Base-by-base conservation (phyloP, 2,329 filamentous ascomycete genomes). In the Malbranchea zuffiana region DNA sequence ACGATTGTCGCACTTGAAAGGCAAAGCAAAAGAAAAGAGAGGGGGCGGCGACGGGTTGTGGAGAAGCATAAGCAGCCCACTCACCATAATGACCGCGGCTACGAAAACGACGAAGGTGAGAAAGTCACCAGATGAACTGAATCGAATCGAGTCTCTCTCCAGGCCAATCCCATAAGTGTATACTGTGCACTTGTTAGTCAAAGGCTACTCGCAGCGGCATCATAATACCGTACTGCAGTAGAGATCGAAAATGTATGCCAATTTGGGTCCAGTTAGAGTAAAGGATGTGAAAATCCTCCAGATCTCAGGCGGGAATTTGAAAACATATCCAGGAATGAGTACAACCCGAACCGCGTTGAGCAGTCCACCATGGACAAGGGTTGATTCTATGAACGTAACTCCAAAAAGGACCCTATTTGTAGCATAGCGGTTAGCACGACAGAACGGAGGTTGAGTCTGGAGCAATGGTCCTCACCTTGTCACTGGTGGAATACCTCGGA, bases 61-160 rank as follows among this genome's bases (percentile, higher is more conserved):
- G 18, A 35, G 32, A 37, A 32, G 39, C 28, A 40, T 40, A 11
- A 29, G 24, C 27, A 34, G 34, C 35, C 30, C 44, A 71, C 86
- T 77, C 84, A 94, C 86, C 67, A 85, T 55, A 47, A 90, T 88
- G 52, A 80, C 63, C 35, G 63, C 62, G 48, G 72, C 69, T 50
- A 87, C 71, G 55, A 90, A 90, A 41, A 78, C 61, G 49, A 92
- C 63, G 56, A 92, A 94, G 63, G 78, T 78, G 44, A 90, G 69
- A 50, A 90, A 74, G 56, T 90, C 82, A 54, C 84, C 86, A 40
- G 81, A 81, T 47, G 73, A 70, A 27, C 69, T 63, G 57, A 94
- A 88, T 42, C 82, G 76, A 36, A 78, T 63, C 44, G 80, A 82
- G 46, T 72, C 70, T 27, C 62, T 71, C 66, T 94, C 87, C 33